Conservation (phyloP, 495 filamentous ascomycete genomes). For the Aspergillus wentii region DNA sequence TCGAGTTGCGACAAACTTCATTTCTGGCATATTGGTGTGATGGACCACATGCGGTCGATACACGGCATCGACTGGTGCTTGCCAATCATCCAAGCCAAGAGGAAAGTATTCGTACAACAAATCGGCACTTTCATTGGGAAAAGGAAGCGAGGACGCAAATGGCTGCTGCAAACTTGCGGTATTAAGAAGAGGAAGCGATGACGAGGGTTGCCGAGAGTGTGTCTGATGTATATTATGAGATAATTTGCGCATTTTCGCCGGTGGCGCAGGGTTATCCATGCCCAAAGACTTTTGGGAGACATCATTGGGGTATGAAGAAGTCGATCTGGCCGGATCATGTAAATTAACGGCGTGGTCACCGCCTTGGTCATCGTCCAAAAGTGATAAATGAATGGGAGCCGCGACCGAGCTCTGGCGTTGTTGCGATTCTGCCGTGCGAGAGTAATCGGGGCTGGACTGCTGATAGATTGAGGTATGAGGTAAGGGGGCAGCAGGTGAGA, state of each 20-base stretch:
- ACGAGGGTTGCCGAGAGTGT: conserved; percentile 27
- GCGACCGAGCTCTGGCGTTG: conserved; percentile 23
- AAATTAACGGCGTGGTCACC: conserved; percentile 13
- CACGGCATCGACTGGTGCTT: conserved; percentile 84
- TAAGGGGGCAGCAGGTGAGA: conserved; percentile 23
- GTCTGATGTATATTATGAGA: conserved; percentile 28
- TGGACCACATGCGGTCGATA: conserved; percentile 92
- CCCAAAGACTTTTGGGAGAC: conserved; percentile 19
- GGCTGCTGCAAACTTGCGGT: conserved; percentile 34
- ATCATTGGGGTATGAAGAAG: conserved; percentile 23
- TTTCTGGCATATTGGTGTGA: conserved; percentile 75
- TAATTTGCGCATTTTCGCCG: conserved; percentile 40
- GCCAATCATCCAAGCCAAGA: conserved; percentile 84
- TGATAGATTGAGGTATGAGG: conserved; percentile 42
- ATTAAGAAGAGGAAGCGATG: conserved; percentile 31
- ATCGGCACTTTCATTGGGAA: conserved; percentile 70
- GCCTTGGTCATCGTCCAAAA: conserved; percentile 65
- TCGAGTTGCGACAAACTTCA: conserved; percentile 64
- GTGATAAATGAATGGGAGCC: conserved; percentile 66
- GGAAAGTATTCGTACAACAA: conserved; percentile 90
- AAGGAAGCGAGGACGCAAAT: conserved; percentile 38
- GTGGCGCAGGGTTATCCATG: conserved; percentile 28
- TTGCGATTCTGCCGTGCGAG: conserved; percentile 31
- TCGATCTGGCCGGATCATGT: conserved; percentile 17
- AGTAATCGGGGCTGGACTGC: conserved; percentile 50